Evolutionary conservation across 345 rosid genomes (phyloP).

Genomic region (Zanthoxylum bungeanum): DNA sequence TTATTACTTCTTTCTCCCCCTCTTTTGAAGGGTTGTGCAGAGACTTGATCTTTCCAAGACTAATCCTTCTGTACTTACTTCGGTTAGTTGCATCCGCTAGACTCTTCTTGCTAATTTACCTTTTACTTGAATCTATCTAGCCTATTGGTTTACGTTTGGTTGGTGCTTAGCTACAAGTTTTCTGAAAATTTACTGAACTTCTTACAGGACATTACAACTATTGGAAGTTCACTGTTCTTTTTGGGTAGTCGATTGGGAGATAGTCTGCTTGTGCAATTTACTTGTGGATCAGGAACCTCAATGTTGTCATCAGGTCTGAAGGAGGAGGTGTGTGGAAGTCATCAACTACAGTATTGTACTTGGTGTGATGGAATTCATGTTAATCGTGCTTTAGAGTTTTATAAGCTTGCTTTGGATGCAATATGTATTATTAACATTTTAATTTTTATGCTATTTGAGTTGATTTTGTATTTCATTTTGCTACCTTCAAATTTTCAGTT

Average conservation of each 20-base stretch:
- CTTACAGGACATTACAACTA: conserved; percentile 71
- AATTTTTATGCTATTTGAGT: conserved; percentile 4
- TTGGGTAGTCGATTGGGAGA: conserved; percentile 95
- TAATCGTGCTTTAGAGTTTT: background rate
- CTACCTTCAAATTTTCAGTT: background rate
- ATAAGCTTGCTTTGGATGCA: background rate
- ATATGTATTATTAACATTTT: background rate
- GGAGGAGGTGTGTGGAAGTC: conserved; percentile 67
- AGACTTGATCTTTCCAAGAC: conserved; percentile 95
- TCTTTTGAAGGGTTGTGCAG: conserved; percentile 79
- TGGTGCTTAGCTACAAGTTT: conserved; percentile 2
- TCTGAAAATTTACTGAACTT: conserved; percentile 23
- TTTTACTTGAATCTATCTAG: conserved; percentile 10
- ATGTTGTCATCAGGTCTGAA: conserved; percentile 54
- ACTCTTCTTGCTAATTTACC: conserved; percentile 5
- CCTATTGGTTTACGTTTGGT: background rate
- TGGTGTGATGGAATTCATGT: background rate
- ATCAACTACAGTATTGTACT: conserved; percentile 6
- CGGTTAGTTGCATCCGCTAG: conserved; percentile 56
- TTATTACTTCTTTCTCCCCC: conserved; percentile 25
- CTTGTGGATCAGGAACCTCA: conserved; percentile 63
- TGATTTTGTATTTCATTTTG: background rate
- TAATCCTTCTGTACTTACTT: conserved; percentile 94
- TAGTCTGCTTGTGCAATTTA: conserved; percentile 92
- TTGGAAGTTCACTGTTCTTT: conserved; percentile 83